Conservation (phyloP, 371 early-diverging fungal species). For the Zychaea mexicana region DNA sequence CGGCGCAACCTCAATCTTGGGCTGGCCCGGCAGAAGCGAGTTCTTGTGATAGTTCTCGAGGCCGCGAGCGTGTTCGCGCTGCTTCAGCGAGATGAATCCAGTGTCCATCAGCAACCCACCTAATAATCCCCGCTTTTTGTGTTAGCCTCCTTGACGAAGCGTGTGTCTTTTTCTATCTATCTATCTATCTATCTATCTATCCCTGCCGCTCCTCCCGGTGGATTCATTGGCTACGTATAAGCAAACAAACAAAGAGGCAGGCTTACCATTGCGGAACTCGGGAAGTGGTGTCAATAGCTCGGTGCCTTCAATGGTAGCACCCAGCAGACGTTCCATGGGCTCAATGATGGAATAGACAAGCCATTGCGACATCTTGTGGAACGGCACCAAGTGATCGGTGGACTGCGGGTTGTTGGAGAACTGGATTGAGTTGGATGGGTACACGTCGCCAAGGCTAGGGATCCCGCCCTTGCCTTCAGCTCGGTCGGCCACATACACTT, state of each 20-base stretch:
- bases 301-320: conserved; percentile 66
- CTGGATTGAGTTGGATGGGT: conserved; percentile 63
- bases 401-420: conserved; percentile 17
- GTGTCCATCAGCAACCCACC: conserved; percentile 49
- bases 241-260: not conserved
- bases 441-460: conserved; percentile 81
- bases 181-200: no score
- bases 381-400: conserved; percentile 62
- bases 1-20: conserved; percentile 57
- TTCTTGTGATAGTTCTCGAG: conserved; percentile 44
- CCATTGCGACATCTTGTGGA: conserved; percentile 94
- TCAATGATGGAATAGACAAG: conserved; percentile 93
- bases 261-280: conserved; percentile 86
- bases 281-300: conserved; percentile 85
- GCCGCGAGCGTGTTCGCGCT: conserved; percentile 41
- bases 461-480: conserved; percentile 64
- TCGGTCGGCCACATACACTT: conserved; percentile 52
- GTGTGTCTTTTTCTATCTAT: not conserved
- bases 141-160: not conserved
- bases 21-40: conserved; percentile 42
- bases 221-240: no score
- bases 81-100: conserved; percentile 41
- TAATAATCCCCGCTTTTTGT: conserved; percentile 6
- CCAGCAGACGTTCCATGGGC: conserved; percentile 67
- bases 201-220: no score